A percentile compares a stretch with the other conserved stretches of the same genome.
Evolutionary conservation across 2,329 filamentous ascomycete species (phyloP).

Genomic region (Ophiosphaerella herpotricha): DNA sequence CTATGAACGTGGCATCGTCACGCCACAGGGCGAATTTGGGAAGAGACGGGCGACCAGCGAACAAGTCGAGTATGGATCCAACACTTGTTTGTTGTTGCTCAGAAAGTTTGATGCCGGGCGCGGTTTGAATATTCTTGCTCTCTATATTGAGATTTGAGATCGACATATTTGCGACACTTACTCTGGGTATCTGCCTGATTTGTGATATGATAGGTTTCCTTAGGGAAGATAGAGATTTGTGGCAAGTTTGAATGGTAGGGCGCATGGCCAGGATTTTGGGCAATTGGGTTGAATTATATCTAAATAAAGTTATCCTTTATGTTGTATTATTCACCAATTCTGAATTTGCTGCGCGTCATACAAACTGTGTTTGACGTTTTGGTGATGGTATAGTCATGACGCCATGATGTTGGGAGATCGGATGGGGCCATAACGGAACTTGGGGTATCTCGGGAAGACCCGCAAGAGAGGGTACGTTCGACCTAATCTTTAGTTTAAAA

Average conservation of each 20-base stretch:
- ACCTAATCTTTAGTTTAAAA: no score
- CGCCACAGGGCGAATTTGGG: constrained; percentile 65
- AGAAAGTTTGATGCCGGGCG: constrained; percentile 56
- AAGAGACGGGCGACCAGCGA: constrained; percentile 63
- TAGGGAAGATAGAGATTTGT: constrained; percentile 14
- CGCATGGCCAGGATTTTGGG: constrained; percentile 16
- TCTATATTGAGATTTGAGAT: constrained; percentile 52
- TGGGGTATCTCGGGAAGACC: no score
- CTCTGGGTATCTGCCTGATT: constrained; percentile 4
- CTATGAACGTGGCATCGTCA: constrained; percentile 61
- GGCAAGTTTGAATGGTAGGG: constrained; percentile 20
- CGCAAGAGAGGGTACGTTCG: no score
- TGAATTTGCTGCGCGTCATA: constrained; percentile 14
- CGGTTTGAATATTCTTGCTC: constrained; percentile 59
- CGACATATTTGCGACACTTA: constrained; percentile 38
- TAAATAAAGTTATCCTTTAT: constrained; percentile 5
- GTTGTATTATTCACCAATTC: constrained; percentile 11
- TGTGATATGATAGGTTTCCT: constrained; percentile 24
- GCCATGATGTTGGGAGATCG: constrained; percentile 14
- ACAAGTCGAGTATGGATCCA: constrained; percentile 65
- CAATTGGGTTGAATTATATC: background rate
- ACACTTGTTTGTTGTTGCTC: constrained; percentile 59
- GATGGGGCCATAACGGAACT: background rate
- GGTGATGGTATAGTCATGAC: constrained; percentile 32
- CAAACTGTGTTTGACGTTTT: constrained; percentile 4